Evolutionary conservation across 495 filamentous ascomycete genomes (phyloP).

Genomic region (Saxispiralis lemnorum): DNA sequence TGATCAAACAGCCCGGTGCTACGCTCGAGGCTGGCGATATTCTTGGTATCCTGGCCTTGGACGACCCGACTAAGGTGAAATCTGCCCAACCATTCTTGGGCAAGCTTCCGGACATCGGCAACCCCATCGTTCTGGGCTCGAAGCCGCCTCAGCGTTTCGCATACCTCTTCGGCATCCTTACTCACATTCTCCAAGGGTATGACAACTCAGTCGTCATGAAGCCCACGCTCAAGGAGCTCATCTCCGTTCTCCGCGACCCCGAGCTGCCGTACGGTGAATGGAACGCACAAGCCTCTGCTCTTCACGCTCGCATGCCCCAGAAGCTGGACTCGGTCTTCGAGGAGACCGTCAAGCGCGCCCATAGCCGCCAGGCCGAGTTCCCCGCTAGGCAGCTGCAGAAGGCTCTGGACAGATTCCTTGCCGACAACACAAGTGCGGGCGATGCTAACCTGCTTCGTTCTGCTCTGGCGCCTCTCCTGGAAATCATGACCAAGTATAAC

Average conservation of each 20-base stretch:
- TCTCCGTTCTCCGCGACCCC: constrained; percentile 72
- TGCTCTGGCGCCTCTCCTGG: constrained; percentile 57
- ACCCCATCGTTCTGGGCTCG: constrained; percentile 68
- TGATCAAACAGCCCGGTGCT: constrained; percentile 97
- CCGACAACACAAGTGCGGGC: constrained; percentile 56
- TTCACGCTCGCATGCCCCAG: constrained; percentile 89
- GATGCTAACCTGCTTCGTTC: constrained; percentile 56
- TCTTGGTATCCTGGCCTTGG: constrained; percentile 87
- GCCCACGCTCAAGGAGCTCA: constrained; percentile 68
- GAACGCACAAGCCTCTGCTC: constrained; percentile 81
- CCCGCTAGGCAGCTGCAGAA: constrained; percentile 76
- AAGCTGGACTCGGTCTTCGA: constrained; percentile 70
- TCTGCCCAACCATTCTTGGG: constrained; percentile 92
- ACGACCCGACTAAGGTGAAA: constrained; percentile 92
- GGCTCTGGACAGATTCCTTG: constrained; percentile 69
- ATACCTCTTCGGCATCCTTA: constrained; percentile 56
- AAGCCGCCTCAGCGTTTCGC: constrained; percentile 84
- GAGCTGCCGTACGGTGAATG: constrained; percentile 94
- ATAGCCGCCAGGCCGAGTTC: constrained; percentile 65
- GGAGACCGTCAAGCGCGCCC: constrained; percentile 68
- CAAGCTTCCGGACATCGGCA: constrained; percentile 73
- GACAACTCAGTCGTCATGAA: constrained; percentile 97
- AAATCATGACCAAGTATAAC: constrained; percentile 64
- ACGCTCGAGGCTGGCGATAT: constrained; percentile 98
- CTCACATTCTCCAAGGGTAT: constrained; percentile 81